These are phyloP conservation scores for Yarrowia yakushimensis DNA, from an alignment of 805 yeast genomes.

Conservation along the genomic window DNA sequence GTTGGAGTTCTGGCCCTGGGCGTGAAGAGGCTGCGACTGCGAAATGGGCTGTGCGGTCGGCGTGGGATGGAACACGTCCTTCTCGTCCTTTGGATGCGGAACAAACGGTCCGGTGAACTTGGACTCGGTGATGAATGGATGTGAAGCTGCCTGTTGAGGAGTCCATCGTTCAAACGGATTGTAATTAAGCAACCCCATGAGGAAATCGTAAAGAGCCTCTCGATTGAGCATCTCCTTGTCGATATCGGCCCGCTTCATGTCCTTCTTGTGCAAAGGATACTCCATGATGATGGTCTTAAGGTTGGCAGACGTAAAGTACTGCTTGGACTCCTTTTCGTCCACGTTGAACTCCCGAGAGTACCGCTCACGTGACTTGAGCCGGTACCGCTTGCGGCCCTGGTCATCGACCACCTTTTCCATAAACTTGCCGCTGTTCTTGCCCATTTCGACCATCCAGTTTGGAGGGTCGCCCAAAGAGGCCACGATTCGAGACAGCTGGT, in stretches of 20 bases:
- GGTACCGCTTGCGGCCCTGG: constrained; percentile 40
- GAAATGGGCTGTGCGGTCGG: constrained; percentile 22
- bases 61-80: constrained; percentile 19
- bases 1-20: constrained; percentile 13
- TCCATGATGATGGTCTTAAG: constrained; percentile 71
- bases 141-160: constrained; percentile 89
- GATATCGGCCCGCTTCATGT: constrained; percentile 38
- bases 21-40: constrained; percentile 11
- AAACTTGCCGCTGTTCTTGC: constrained; percentile 73
- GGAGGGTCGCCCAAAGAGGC: constrained; percentile 85
- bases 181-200: constrained; percentile 69
- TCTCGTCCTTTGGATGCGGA: constrained; percentile 28
- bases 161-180: constrained; percentile 96
- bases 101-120: constrained; percentile 47
- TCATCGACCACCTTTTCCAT: constrained; percentile 48
- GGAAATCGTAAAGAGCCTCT: constrained; percentile 67
- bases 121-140: constrained; percentile 78
- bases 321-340: constrained; percentile 75
- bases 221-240: constrained; percentile 76
- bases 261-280: constrained; percentile 48
- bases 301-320: constrained; percentile 66
- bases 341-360: constrained; percentile 45
- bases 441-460: constrained; percentile 95
- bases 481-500: constrained; percentile 78
- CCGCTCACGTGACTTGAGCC: constrained; percentile 51